These are phyloP conservation scores for Colletotrichum gigasporum DNA, from an alignment of 2,329 filamentous ascomycete genomes.

Conservation along the genomic window DNA sequence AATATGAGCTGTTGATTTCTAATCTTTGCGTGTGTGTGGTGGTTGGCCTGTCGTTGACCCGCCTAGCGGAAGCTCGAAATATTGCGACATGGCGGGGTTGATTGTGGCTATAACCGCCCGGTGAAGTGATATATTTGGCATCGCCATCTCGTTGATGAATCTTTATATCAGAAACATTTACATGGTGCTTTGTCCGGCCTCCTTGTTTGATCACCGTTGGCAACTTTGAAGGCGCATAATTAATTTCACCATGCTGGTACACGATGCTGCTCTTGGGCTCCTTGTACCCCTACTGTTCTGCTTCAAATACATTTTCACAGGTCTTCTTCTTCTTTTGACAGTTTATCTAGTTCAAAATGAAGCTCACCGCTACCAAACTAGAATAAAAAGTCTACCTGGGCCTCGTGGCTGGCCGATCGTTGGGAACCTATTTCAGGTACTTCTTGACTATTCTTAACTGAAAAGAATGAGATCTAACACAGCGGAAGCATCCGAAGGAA, in stretches of 20 bases:
- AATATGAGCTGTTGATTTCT: neutral
- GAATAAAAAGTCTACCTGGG: slow-evolving; percentile 25
- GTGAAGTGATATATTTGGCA: too few species aligned
- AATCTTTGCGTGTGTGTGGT: neutral
- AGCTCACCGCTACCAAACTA: neutral
- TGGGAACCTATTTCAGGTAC: slow-evolving; percentile 23
- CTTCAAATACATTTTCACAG: neutral
- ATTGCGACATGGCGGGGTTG: slow-evolving; percentile 24
- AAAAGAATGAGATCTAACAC: neutral
- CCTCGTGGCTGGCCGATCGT: slow-evolving; percentile 28
- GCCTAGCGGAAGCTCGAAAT: too few species aligned
- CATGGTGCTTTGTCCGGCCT: too few species aligned
- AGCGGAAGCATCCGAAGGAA: neutral
- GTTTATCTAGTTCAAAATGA: slow-evolving; percentile 16
- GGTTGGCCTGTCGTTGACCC: neutral
- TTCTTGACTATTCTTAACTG: neutral
- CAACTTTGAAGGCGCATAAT: neutral
- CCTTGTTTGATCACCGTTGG: too few species aligned
- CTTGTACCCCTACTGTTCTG: too few species aligned
- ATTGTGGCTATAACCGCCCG: neutral
- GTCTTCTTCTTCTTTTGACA: neutral
- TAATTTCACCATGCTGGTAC: neutral
- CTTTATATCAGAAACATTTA: too few species aligned
- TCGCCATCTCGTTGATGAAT: too few species aligned
- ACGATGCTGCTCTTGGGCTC: neutral